These are phyloP conservation scores for Trichophyton verrucosum DNA, from an alignment of 2,329 filamentous ascomycete species.

Conservation along the genomic window DNA sequence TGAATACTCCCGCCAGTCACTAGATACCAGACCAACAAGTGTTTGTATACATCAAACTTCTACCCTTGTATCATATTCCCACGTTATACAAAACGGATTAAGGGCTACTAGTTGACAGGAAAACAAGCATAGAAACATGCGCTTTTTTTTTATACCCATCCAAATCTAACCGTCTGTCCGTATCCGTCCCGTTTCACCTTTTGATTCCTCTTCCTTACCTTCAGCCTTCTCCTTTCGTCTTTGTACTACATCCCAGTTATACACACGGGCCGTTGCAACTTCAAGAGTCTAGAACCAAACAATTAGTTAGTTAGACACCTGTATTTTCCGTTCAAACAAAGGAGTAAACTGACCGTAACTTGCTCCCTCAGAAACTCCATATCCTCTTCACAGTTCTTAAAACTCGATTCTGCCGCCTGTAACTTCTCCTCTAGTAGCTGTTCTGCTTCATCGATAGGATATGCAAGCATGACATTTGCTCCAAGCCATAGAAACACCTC, in stretches of 20 bases:
- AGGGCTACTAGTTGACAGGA: neutral
- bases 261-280: constrained; percentile 90
- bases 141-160: neutral
- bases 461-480: constrained; percentile 95
- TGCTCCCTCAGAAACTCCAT: constrained; percentile 91
- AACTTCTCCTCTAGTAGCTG: constrained; percentile 65
- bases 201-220: constrained; percentile 36
- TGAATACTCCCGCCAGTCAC: no score
- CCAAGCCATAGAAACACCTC: constrained; percentile 98
- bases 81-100: neutral
- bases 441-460: constrained; percentile 80
- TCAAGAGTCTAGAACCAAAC: constrained; percentile 61
- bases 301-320: neutral
- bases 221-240: constrained; percentile 75
- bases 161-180: neutral
- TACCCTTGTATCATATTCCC: no score
- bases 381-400: constrained; percentile 89
- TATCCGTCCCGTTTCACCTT: neutral
- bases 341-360: constrained; percentile 61
- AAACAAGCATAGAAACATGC: neutral
- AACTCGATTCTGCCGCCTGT: constrained; percentile 61
- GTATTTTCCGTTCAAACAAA: neutral
- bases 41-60: no score
- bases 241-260: constrained; percentile 97
- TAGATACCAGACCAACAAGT: no score